Conservation (phyloP, 805 yeast species). For the Saturnispora diversa region DNA sequence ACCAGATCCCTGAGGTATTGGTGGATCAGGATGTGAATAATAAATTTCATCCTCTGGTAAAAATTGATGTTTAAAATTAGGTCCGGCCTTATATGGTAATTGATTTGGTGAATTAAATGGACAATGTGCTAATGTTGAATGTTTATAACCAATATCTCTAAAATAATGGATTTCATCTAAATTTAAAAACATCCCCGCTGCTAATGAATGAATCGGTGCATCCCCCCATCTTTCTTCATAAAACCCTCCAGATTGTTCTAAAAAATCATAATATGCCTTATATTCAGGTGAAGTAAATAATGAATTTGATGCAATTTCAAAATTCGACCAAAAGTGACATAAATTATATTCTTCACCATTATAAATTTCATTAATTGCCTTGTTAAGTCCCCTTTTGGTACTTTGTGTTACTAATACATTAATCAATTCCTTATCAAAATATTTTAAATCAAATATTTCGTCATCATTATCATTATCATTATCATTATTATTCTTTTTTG, state of each 20-base stretch:
- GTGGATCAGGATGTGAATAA: constrained; percentile 28
- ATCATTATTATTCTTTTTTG: constrained; percentile 2
- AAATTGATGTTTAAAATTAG: constrained; percentile 29
- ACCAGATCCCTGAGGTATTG: constrained; percentile 35
- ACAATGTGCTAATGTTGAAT: constrained; percentile 76
- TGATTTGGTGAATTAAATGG: constrained; percentile 61
- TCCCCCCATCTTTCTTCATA: constrained; percentile 96
- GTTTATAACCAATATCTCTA: constrained; percentile 86
- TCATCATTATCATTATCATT: too few relatives aligned
- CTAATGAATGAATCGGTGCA: constrained; percentile 89
- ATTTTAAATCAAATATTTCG: constrained; percentile 4
- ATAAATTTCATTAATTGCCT: constrained; percentile 44
- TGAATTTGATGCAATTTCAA: constrained; percentile 81
- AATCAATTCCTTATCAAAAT: constrained; percentile 28
- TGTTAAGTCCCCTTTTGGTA: constrained; percentile 26
- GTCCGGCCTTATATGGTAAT: constrained; percentile 34
- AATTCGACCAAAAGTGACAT: constrained; percentile 90
- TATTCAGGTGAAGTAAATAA: constrained; percentile 62
- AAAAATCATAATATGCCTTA: constrained; percentile 53
- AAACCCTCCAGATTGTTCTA: constrained; percentile 76
- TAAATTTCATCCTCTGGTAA: constrained; percentile 30
- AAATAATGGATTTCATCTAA: constrained; percentile 76
- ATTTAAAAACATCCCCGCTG: constrained; percentile 66
- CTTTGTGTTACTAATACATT: constrained; percentile 34
- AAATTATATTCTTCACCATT: constrained; percentile 63